Evolutionary conservation across 768 basidiomycete species (phyloP), one percentile per base, ranked within the genome.

Genomic region (Brasilioporus rufonigricans): DNA sequence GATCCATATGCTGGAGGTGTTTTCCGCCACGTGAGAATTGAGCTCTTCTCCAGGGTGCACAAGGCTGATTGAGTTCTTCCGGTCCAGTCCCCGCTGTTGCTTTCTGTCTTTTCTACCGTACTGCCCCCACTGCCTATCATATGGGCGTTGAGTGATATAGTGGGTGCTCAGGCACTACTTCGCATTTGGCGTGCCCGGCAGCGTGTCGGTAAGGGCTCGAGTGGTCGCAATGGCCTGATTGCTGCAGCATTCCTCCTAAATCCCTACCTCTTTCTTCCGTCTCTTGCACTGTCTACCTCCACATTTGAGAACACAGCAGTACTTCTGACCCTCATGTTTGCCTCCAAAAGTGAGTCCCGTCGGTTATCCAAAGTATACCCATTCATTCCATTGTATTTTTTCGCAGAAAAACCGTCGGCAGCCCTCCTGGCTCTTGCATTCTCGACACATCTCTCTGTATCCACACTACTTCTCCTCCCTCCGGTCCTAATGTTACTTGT

Each of bases 1-100:
- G 83, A 94, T 66, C 94, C 94, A 29, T 98, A 97, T 61, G 80
- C 86, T 53, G 94, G 93, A 38, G 90, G 91, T 6, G 73, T 85
- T 11, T 92, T 96, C 66, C 81, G 86, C 65, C 93, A 96, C 71
- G 94, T 95, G 72, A 56, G 89, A 59, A 9, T 12, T 12, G 36
- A 33, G 33, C 32, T 13, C 44, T n/a, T 33, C 47, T 38, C 31
- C 19, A 38, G 39, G n/a, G 38, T 29, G 23, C 50, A 11, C 23
- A 36, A 12, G 7, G 2, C 24, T 52, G 55, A 57, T 16, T 19
- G 27, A 16, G 7, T 27, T 53, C 39, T 21, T 56, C 55, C 14
- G 52, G 23, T 39, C 9, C 56, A 95, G 93, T 93, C 92, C 0
- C 93, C 91, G 7, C 69, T 93, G n/a, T 77, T 85, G 55, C 80